Conservation (phyloP, 495 filamentous ascomycete species). For the Extremus antarcticus region DNA sequence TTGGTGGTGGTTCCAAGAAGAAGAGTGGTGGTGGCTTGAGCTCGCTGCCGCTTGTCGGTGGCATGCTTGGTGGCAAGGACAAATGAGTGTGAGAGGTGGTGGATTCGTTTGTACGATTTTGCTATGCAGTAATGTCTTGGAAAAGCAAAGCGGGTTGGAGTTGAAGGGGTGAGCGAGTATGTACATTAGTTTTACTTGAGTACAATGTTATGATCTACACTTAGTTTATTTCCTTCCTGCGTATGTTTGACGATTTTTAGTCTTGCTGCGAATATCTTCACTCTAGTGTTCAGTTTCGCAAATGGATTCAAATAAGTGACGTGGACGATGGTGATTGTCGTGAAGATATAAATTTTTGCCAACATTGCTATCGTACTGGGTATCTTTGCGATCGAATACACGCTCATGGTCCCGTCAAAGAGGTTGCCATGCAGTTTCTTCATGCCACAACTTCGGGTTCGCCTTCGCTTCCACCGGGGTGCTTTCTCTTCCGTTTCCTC, state of each 20-base stretch:
- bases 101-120: constrained; percentile 1
- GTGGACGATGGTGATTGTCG: no score
- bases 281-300: neutral
- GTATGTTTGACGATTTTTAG: no score
- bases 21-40: constrained; percentile 23
- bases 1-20: constrained; percentile 47
- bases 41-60: constrained; percentile 31
- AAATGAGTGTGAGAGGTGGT: constrained; percentile 1
- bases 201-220: neutral
- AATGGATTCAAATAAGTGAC: no score
- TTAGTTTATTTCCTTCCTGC: no score
- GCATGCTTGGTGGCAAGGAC: constrained; percentile 28
- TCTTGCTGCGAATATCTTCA: no score
- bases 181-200: neutral
- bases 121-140: neutral
- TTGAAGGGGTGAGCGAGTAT: neutral
- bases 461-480: neutral
- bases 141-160: neutral
- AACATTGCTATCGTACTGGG: neutral
- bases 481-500: constrained; percentile 16
- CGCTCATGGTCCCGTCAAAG: no score
- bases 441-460: neutral
- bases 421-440: no score
- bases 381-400: neutral
- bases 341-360: no score